phyloP scores from a whole-genome alignment of 2,329 filamentous ascomycete genomes.

The Talaromyces funiculosus region DNA sequence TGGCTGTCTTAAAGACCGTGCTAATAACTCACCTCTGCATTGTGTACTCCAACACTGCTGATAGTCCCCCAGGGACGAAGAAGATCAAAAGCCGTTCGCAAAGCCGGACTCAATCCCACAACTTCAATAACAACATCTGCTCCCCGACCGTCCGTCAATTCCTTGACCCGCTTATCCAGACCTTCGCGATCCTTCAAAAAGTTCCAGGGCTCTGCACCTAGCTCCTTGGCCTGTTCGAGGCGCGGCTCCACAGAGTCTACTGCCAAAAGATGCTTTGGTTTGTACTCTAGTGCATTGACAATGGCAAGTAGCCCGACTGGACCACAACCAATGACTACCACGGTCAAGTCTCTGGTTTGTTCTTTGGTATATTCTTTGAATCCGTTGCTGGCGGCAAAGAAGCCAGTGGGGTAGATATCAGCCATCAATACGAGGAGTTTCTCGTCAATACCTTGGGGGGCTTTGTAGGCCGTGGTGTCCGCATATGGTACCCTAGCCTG shows the following conservation, averaged over 20 bases:
- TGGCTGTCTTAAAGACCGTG: background rate
- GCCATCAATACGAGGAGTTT: slow-evolving; percentile 79
- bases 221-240: slow-evolving; percentile 62
- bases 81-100: slow-evolving; percentile 66
- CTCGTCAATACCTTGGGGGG: slow-evolving; percentile 65
- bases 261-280: slow-evolving; percentile 70
- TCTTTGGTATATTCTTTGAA: slow-evolving; percentile 58
- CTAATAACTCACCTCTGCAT: slow-evolving; percentile 53
- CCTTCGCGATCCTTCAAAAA: slow-evolving; percentile 62
- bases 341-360: slow-evolving; percentile 60
- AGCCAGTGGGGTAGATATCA: slow-evolving; percentile 83
- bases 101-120: slow-evolving; percentile 63
- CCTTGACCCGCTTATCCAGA: slow-evolving; percentile 63
- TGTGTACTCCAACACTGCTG: slow-evolving; percentile 71
- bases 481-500: slow-evolving; percentile 67
- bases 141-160: slow-evolving; percentile 71
- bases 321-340: slow-evolving; percentile 79
- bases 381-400: slow-evolving; percentile 74
- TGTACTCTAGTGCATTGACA: slow-evolving; percentile 67
- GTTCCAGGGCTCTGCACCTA: slow-evolving; percentile 81
- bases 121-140: slow-evolving; percentile 81
- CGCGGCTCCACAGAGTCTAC: slow-evolving; percentile 72
- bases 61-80: slow-evolving; percentile 68
- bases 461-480: slow-evolving; percentile 72
- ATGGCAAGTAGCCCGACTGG: slow-evolving; percentile 80